A percentile compares a stretch with the other conserved stretches of the same genome.
Evolutionary conservation across 2,329 filamentous ascomycete species (phyloP).

Genomic region (Pseudogymnoascus sp.): DNA sequence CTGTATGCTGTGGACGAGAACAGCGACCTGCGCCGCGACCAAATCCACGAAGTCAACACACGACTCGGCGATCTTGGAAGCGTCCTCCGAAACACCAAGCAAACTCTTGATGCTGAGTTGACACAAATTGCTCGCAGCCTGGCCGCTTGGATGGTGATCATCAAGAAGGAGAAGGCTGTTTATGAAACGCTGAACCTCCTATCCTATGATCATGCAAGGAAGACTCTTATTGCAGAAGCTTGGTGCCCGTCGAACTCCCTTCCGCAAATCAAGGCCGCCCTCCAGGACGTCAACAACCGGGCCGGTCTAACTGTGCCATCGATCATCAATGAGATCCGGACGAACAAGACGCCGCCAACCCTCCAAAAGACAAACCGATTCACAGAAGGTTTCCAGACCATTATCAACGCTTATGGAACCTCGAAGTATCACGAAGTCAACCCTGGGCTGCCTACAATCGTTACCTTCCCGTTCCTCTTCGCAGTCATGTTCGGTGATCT

Average conservation of each 20-base stretch:
- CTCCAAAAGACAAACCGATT: conserved; percentile 99
- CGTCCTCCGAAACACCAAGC: conserved; percentile 90
- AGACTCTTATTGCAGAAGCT: conserved; percentile 93
- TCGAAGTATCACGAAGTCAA: conserved; percentile 97
- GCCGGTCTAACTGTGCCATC: conserved; percentile 95
- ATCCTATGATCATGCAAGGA: conserved; percentile 90
- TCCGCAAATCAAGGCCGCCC: conserved; percentile 78
- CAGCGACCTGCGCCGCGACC: conserved; percentile 86
- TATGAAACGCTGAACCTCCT: conserved; percentile 94
- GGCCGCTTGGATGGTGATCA: conserved; percentile 93
- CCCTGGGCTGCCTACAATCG: conserved; percentile 85
- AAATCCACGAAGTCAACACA: conserved; percentile 95
- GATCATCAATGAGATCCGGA: conserved; percentile 95
- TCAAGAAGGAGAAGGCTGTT: conserved; percentile 97
- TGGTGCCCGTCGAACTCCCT: conserved; percentile 95
- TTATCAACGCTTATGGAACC: conserved; percentile 96
- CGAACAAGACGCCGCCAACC: conserved; percentile 94
- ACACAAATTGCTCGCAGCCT: conserved; percentile 87
- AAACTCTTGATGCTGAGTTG: conserved; percentile 85
- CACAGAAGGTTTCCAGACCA: conserved; percentile 95
- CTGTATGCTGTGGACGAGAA: conserved; percentile 98
- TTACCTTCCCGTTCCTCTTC: conserved; percentile 99
- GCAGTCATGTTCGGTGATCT: conserved; percentile 99
- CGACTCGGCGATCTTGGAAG: conserved; percentile 84
- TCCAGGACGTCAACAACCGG: conserved; percentile 93